Evolutionary conservation across 176 grass and related monocot genomes (phyloP).

Genomic region (Metroxylon sagu): DNA sequence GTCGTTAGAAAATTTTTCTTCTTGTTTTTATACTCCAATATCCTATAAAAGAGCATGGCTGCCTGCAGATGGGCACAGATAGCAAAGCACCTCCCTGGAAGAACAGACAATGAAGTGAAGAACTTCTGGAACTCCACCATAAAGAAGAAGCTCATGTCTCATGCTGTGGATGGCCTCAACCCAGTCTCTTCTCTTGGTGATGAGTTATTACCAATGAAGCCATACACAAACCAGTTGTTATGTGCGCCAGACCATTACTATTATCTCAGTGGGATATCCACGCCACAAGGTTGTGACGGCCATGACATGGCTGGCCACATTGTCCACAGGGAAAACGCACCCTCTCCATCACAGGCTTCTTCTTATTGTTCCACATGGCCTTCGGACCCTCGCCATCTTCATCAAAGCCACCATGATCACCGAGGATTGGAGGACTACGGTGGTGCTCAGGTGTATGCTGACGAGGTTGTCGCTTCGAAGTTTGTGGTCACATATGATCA

Average conservation of each 20-base stretch:
- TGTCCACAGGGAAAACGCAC: conserved; percentile 2
- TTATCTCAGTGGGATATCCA: conserved; percentile 35
- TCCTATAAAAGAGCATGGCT: too few species aligned
- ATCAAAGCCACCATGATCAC: conserved; percentile 1
- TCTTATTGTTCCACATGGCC: conserved; percentile 17
- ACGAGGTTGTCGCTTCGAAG: too few species aligned
- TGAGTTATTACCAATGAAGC: background rate
- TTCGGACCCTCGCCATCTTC: conserved; percentile 8
- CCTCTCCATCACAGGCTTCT: background rate
- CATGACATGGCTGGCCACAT: conserved; percentile 9
- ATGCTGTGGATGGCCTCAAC: conserved; percentile 37
- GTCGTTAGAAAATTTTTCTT: background rate
- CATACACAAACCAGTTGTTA: conserved; percentile 5
- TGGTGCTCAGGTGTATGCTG: background rate
- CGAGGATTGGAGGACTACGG: background rate
- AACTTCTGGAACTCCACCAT: conserved; percentile 99
- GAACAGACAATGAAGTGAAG: conserved; percentile 98
- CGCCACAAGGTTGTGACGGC: conserved; percentile 17
- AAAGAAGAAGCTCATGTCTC: conserved; percentile 89
- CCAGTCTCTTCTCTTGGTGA: conserved; percentile 27
- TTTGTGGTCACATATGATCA: too few species aligned
- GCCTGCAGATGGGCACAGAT: conserved; percentile 90
- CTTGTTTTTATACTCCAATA: too few species aligned
- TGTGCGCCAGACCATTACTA: conserved; percentile 38
- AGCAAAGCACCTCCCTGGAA: conserved; percentile 90